Percentiles rank a stretch among this genome's conserved stretches.
Conservation (phyloP, 306 rosid genomes). For the Quercus alba region DNA sequence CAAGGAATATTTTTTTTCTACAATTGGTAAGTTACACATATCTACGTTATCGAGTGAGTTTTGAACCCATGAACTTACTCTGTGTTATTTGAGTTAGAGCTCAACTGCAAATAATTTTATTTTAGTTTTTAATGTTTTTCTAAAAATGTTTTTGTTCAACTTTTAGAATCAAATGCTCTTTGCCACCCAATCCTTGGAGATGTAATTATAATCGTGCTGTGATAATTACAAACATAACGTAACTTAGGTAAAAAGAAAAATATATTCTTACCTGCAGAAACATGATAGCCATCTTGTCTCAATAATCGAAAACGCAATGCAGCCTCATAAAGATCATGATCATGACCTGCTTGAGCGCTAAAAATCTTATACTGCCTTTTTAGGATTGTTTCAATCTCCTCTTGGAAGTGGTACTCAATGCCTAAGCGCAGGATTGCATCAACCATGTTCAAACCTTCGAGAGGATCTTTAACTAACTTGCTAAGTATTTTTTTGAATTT, state of each 20-base stretch:
- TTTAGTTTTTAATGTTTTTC: too few relatives aligned
- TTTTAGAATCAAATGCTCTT: too few relatives aligned
- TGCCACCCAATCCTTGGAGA: too few relatives aligned
- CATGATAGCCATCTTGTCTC: constrained; percentile 30
- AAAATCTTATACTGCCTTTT: constrained; percentile 1
- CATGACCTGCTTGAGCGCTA: not conserved
- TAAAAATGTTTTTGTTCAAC: too few relatives aligned
- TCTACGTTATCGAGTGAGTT: too few relatives aligned
- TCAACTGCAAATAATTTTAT: too few relatives aligned
- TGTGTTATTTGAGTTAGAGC: too few relatives aligned
- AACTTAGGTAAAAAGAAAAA: not conserved
- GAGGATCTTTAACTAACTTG: constrained; percentile 1
- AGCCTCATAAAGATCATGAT: constrained; percentile 20
- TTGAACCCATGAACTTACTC: too few relatives aligned
- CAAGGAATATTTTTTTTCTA: too few relatives aligned
- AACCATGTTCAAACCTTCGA: constrained; percentile 28
- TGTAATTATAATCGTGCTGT: too few relatives aligned
- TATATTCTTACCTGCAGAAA: constrained; percentile 14
- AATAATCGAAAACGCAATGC: constrained; percentile 32
- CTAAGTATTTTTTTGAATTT: not conserved
- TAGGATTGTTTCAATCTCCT: constrained; percentile 28
- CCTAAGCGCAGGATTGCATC: constrained; percentile 34
- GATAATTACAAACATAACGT: too few relatives aligned
- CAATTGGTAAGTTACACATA: too few relatives aligned
- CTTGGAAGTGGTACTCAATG: constrained; percentile 25